Evolutionary conservation across 768 basidiomycete species (phyloP).

Genomic region (Trametes gibbosa): DNA sequence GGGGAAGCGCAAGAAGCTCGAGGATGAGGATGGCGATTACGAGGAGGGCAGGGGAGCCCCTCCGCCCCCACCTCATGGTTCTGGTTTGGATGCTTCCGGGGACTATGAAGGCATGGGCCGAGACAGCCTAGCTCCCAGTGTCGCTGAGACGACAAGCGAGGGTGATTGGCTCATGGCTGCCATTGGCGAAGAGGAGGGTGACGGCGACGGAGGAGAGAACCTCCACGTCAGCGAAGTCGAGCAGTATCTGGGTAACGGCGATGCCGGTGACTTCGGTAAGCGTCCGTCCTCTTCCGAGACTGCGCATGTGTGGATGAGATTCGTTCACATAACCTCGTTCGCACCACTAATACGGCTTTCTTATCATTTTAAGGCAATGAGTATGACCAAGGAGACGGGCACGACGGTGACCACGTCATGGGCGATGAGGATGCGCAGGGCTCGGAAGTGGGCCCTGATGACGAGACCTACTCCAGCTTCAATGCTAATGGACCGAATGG

Average conservation of each 20-base stretch:
- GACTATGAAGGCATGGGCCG: constrained; percentile 42
- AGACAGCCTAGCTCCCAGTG: constrained; percentile 65
- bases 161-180: constrained; percentile 90
- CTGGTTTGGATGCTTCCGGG: constrained; percentile 48
- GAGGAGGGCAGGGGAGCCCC: constrained; percentile 70
- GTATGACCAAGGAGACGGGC: constrained; percentile 34
- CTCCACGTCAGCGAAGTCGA: constrained; percentile 21
- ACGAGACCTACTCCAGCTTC: constrained; percentile 18
- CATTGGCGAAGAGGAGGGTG: constrained; percentile 51
- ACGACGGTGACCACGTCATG: constrained; percentile 21
- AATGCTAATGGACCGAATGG: constrained; percentile 10
- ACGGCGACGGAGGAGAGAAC: constrained; percentile 23
- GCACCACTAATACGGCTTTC: constrained; percentile 55
- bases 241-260: constrained; percentile 24
- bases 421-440: constrained; percentile 25
- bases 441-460: constrained; percentile 20
- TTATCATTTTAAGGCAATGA: constrained; percentile 52
- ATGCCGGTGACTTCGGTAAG: constrained; percentile 35
- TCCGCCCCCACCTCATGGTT: constrained; percentile 52
- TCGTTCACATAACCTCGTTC: constrained; percentile 39
- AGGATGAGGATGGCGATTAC: constrained; percentile 81
- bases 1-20: constrained; percentile 86
- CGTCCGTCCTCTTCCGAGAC: constrained; percentile 23
- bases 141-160: constrained; percentile 62
- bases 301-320: constrained; percentile 29